A percentile compares a stretch with the other conserved stretches of the same genome.
Evolutionary conservation across 2,329 filamentous ascomycete genomes (phyloP).

Genomic region (Pyrenochaeta sp.): DNA sequence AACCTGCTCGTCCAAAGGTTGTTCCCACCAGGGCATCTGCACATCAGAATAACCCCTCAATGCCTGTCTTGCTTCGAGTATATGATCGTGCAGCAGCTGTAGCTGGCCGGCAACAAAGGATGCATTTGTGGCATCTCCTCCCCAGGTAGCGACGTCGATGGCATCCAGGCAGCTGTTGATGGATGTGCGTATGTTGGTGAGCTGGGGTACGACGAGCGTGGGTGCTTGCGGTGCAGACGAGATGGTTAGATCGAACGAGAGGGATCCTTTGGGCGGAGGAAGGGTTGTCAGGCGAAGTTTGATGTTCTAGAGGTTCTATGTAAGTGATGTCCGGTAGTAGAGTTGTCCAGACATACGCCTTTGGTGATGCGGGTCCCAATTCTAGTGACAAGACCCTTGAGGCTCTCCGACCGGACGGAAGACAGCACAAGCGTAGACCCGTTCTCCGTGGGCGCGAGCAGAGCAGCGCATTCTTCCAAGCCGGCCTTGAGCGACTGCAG

Average conservation of each 20-base stretch:
- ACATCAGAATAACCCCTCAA: slow-evolving; percentile 63
- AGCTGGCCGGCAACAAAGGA: slow-evolving; percentile 66
- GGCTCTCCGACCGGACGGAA: slow-evolving; percentile 82
- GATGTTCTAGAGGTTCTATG: slow-evolving; percentile 65
- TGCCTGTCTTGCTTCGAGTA: slow-evolving; percentile 65
- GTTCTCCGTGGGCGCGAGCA: slow-evolving; percentile 83
- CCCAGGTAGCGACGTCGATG: slow-evolving; percentile 77
- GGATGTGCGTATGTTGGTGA: slow-evolving; percentile 75
- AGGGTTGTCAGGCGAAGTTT: slow-evolving; percentile 78
- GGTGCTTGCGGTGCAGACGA: slow-evolving; percentile 62
- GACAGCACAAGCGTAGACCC: slow-evolving; percentile 90
- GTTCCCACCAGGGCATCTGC: slow-evolving; percentile 63
- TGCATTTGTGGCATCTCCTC: slow-evolving; percentile 68
- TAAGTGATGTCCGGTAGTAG: background rate
- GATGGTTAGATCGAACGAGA: slow-evolving; percentile 60
- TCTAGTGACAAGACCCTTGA: slow-evolving; percentile 92
- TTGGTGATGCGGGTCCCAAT: slow-evolving; percentile 91
- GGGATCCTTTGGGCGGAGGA: slow-evolving; percentile 59
- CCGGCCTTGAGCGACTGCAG: slow-evolving; percentile 70
- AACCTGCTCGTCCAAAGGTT: slow-evolving; percentile 65
- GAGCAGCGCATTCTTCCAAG: slow-evolving; percentile 85
- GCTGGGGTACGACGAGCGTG: slow-evolving; percentile 70
- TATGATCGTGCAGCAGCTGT: slow-evolving; percentile 65
- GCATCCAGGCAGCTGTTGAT: slow-evolving; percentile 86
- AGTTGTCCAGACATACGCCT: slow-evolving; percentile 66